Conservation (phyloP, 306 rosid genomes). For the Elaeagnus macrophylla region DNA sequence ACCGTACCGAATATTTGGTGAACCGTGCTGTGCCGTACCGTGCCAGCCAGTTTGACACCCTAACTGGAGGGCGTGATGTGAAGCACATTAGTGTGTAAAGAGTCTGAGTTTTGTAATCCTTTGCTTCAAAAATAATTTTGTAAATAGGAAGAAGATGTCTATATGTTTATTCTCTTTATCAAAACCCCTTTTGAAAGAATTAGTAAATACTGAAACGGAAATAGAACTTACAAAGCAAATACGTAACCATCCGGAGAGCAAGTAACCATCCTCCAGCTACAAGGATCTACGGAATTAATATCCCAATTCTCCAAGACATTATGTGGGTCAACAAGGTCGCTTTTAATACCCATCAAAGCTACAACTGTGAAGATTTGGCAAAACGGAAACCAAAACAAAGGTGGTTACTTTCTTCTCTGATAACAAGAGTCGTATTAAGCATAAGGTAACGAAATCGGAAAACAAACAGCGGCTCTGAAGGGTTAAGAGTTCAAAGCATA, state of each 20-base stretch:
- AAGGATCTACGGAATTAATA: constrained; percentile 88
- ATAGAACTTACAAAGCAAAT: constrained; percentile 65
- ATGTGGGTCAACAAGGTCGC: constrained; percentile 66
- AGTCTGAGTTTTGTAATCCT: too few species aligned
- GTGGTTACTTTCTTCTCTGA: background rate
- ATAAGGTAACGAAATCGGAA: background rate
- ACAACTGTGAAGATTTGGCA: constrained; percentile 47
- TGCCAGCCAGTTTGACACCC: too few species aligned
- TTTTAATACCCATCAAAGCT: constrained; percentile 82
- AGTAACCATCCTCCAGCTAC: constrained; percentile 99
- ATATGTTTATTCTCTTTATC: constrained; percentile 4
- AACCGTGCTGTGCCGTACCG: too few species aligned
- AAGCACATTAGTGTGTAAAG: too few species aligned
- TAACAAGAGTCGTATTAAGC: background rate
- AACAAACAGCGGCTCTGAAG: background rate
- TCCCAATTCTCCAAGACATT: constrained; percentile 95
- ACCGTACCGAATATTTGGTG: too few species aligned
- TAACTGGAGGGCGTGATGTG: too few species aligned
- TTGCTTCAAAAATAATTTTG: too few species aligned
- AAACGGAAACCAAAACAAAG: background rate
- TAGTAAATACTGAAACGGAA: constrained; percentile 8
- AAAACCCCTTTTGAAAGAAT: constrained; percentile 11
- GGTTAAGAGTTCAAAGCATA: background rate
- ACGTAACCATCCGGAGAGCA: constrained; percentile 82
- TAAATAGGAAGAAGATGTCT: constrained; percentile 10